Evolutionary conservation across 352 stramenopile genomes (phyloP), one percentile per base, ranked within the genome.

Genomic region (Phytophthora palmivora): DNA sequence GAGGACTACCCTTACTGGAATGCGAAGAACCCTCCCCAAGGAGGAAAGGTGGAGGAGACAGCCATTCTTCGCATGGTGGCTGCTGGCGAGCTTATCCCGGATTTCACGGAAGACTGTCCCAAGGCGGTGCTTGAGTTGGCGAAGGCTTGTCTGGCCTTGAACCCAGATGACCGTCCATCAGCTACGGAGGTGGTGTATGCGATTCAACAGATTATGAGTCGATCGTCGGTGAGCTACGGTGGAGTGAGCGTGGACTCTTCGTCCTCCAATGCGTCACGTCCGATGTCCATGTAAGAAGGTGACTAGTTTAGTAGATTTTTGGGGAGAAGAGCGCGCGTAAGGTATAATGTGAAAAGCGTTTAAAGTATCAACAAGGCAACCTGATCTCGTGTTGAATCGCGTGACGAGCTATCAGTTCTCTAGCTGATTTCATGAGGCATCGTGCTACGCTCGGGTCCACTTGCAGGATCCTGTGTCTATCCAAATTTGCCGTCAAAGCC

Each of bases 401-500:
- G 39, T 52, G 45, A 46, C 38, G 34, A 47, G 11, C 52, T 47
- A 42, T 42, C 38, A 50, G 24, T 32, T 63, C 19, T 67, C 51
- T 67, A 63, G 28, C 49, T 56, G 30, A 22, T 19, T 19, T 28
- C 33, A 43, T 37, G 19, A 11, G 11, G n/a, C 30, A 14, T 11
- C 18, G 18, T 10, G 14, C 32, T 50, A 34, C n/a, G 16, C n/a
- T 53, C 18, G 21, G 28, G 18, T 28, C 16, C 37, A 32, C 34
- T 56, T 47, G 34, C n/a, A 26, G 18, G 45, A 44, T 42, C 43
- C 30, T 36, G 36, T 22, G 22, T 62, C 46, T 84, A 94, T 41
- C 78, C 85, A 62, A 98, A 99, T 52, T 98, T 97, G 65, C 96
- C 96, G 68, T 99, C 97, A 76, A 99, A 99, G 46, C 93, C 93